Conservation (phyloP, 2,329 filamentous ascomycete genomes). For the Parascedosporium putredinis region DNA sequence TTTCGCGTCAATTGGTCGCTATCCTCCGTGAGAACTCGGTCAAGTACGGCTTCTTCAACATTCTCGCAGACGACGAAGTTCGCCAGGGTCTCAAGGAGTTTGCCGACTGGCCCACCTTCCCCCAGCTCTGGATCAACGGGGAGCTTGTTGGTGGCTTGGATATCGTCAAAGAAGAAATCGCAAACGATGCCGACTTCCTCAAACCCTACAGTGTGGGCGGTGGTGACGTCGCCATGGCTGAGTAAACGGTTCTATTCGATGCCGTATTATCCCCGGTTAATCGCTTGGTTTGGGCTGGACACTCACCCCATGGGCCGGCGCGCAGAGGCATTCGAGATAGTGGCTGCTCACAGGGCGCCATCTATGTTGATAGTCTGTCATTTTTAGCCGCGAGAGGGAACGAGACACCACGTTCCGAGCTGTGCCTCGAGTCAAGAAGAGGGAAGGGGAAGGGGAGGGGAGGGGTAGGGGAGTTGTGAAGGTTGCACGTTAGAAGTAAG, state of each 20-base stretch:
- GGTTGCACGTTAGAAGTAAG: too few relatives aligned
- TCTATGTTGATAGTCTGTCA: too few relatives aligned
- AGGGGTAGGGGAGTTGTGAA: too few relatives aligned
- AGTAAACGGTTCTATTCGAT: neutral
- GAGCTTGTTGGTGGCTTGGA: slow-evolving; percentile 89
- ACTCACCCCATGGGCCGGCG: too few relatives aligned
- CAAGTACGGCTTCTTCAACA: slow-evolving; percentile 98
- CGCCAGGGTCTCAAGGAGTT: slow-evolving; percentile 92
- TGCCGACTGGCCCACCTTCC: slow-evolving; percentile 97
- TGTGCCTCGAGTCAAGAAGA: too few relatives aligned
- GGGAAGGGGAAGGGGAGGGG: too few relatives aligned
- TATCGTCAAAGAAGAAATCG: slow-evolving; percentile 93
- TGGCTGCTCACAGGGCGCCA: too few relatives aligned
- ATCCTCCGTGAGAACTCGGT: slow-evolving; percentile 82
- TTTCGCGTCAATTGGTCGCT: slow-evolving; percentile 79
- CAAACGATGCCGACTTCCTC: slow-evolving; percentile 74
- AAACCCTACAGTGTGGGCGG: slow-evolving; percentile 54
- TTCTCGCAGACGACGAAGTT: slow-evolving; percentile 93
- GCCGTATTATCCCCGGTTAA: too few relatives aligned
- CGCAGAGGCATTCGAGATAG: too few relatives aligned
- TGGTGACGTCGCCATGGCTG: slow-evolving; percentile 21
- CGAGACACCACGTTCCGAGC: too few relatives aligned
- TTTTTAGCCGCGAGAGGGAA: too few relatives aligned
- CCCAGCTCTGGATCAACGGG: slow-evolving; percentile 84
- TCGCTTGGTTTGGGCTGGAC: too few relatives aligned